Conservation (phyloP, 2,329 filamentous ascomycete genomes). For the Penicillium sp. region DNA sequence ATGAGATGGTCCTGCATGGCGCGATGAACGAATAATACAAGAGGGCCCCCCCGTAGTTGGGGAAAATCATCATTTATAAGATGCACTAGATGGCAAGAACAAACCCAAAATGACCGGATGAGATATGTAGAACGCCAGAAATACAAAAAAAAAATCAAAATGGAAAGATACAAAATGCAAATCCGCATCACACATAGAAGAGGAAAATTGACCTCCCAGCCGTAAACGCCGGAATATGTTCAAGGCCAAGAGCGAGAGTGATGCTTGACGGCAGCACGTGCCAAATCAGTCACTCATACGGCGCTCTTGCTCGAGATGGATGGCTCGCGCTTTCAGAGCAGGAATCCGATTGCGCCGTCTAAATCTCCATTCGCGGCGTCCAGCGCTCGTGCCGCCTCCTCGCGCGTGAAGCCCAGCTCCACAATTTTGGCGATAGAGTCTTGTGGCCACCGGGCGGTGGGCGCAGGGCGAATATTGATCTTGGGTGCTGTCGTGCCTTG, state of each 20-base stretch:
- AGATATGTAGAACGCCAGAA: too few relatives aligned
- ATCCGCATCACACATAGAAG: slow-evolving; percentile 17
- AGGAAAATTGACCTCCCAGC: slow-evolving; percentile 8
- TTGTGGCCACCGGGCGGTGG: slow-evolving; percentile 43
- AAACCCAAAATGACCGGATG: too few relatives aligned
- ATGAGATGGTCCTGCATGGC: too few relatives aligned
- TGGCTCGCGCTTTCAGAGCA: slow-evolving; percentile 46
- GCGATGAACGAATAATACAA: too few relatives aligned
- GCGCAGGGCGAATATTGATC: slow-evolving; percentile 25
- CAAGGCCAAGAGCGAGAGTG: background rate
- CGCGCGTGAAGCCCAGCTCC: slow-evolving; percentile 68
- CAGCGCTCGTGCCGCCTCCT: slow-evolving; percentile 72
- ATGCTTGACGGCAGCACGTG: too few relatives aligned
- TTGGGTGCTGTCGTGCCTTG: slow-evolving; percentile 11
- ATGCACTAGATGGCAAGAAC: too few relatives aligned
- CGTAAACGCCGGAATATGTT: slow-evolving; percentile 10
- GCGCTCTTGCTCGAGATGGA: too few relatives aligned
- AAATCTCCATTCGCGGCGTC: slow-evolving; percentile 80
- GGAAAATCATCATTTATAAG: too few relatives aligned
- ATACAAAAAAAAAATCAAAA: too few relatives aligned
- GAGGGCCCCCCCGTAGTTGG: too few relatives aligned
- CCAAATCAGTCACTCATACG: too few relatives aligned
- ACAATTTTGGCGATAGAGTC: slow-evolving; percentile 70
- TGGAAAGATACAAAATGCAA: slow-evolving; percentile 1
- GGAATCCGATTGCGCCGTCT: slow-evolving; percentile 76